Base-by-base conservation (phyloP, 306 rosid species). In the Comarum palustre region DNA sequence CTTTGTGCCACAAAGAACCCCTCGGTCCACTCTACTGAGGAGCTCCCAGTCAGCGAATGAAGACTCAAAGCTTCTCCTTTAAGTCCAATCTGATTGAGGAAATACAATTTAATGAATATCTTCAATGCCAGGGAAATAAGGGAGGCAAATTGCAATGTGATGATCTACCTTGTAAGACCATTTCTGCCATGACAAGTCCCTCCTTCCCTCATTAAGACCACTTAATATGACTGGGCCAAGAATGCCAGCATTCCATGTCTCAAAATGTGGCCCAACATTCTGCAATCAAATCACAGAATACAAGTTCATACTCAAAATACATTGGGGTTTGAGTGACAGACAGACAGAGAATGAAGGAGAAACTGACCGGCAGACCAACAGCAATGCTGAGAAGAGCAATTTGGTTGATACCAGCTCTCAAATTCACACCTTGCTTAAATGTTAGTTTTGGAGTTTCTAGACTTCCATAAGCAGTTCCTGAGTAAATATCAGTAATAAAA, bases 181-280 rank as follows among this genome's bases (percentile, higher is more conserved):
- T 73, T 95, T 95, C 86, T 91, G 99, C 99, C 99, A 91, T 36
- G 96, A 83, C 82, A 91, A 88, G 85, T 91, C 99, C 79, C 96
- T 88, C 77, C 85, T 87, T 48, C 99, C 97, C 82, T 88, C 96
- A n/a, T 91, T 84, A 67, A 95, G 97, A 81, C 93, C 97, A 64
- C 69, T 83, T 77, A 95, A 80, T 31, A 93, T 63, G 71, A 91
- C 85, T 17, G 97, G 99, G 62, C 99, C 97, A 24, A 95, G 96
- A 78, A 95, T 79, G 71, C 99, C 99, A 65, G 96, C 92, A 55
- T 95, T 95, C 99, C 97, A 95, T 78, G 84, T 95, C 84, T 95
- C 99, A 64, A 84, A 95, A 89, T 90, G 99, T 52, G 97, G 96
- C 75, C 99, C 99, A 57, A 92, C 92, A 80, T 95, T 91, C 99